Conservation (phyloP, 2,329 filamentous ascomycete species). For the Ceratocystis diversiconidia region DNA sequence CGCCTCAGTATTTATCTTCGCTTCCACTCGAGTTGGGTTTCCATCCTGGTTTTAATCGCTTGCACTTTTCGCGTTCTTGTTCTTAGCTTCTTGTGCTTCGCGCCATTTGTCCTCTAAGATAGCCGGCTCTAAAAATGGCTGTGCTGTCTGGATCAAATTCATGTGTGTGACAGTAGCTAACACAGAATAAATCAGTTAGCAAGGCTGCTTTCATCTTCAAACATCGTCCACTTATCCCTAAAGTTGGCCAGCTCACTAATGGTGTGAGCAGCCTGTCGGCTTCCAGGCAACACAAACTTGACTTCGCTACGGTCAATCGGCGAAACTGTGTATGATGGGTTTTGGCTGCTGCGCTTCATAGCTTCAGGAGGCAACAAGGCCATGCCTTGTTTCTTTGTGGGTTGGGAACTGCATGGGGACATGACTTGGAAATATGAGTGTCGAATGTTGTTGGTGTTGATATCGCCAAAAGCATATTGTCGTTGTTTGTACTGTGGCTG, state of each 20-base stretch:
- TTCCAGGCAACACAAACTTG: constrained; percentile 15
- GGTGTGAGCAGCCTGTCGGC: constrained; percentile 1
- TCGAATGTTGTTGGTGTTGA: neutral
- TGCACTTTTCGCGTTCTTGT: neutral
- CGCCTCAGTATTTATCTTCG: too few relatives aligned
- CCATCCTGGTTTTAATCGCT: neutral
- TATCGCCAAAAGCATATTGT: neutral
- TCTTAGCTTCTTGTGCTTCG: constrained; percentile 10
- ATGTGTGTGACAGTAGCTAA: neutral
- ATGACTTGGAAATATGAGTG: neutral
- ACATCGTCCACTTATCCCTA: neutral
- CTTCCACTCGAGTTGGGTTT: neutral
- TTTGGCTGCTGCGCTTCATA: neutral
- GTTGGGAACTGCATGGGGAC: neutral
- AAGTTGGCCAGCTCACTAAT: neutral
- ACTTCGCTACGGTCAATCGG: constrained; percentile 9
- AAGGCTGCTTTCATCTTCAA: neutral
- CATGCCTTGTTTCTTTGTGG: neutral
- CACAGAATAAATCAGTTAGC: neutral
- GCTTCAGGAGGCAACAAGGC: neutral
- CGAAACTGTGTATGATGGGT: neutral
- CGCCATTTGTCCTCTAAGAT: constrained; percentile 20
- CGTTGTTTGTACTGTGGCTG: neutral
- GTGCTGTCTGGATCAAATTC: constrained; percentile 18
- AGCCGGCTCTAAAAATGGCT: constrained; percentile 27